phyloP scores from a whole-genome alignment of 2,329 filamentous ascomycete genomes.

The Epichloe glyceriae region DNA sequence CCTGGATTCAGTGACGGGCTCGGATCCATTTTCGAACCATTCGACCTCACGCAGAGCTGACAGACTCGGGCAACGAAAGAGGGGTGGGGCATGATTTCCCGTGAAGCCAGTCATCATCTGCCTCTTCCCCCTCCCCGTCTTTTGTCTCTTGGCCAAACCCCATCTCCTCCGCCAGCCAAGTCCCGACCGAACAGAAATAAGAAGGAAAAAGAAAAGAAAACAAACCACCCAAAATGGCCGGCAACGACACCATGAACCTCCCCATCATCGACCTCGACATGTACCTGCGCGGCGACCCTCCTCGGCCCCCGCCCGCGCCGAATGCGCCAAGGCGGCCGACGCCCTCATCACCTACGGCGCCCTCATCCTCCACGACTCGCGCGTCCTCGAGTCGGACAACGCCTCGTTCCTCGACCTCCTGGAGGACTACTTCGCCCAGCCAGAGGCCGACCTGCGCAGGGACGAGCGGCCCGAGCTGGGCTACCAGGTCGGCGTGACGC shows the following conservation, averaged over 20 bases:
- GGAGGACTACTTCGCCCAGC: slow-evolving; percentile 53
- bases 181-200: too few species aligned
- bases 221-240: not conserved
- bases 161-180: too few species aligned
- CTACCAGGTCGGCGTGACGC: slow-evolving; percentile 49
- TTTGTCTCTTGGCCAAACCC: too few species aligned
- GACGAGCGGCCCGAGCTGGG: slow-evolving; percentile 46
- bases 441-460: slow-evolving; percentile 27
- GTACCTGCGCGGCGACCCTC: slow-evolving; percentile 33
- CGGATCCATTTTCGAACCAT: too few species aligned
- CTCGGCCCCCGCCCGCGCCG: slow-evolving; percentile 31
- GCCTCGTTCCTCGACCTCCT: slow-evolving; percentile 44
- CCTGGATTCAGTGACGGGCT: too few species aligned
- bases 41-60: too few species aligned
- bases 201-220: not conserved
- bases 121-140: too few species aligned
- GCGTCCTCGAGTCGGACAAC: slow-evolving; percentile 43
- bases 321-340: slow-evolving; percentile 40
- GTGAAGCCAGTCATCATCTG: too few species aligned
- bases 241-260: slow-evolving; percentile 36
- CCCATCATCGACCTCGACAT: slow-evolving; percentile 47
- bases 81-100: too few species aligned
- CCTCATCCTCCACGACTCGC: slow-evolving; percentile 45
- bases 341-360: slow-evolving; percentile 48
- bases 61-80: too few species aligned